Evolutionary conservation across 345 rosid species (phyloP), one percentile per base, ranked within the genome.

Genomic region (Abelmoschus esculentus): DNA sequence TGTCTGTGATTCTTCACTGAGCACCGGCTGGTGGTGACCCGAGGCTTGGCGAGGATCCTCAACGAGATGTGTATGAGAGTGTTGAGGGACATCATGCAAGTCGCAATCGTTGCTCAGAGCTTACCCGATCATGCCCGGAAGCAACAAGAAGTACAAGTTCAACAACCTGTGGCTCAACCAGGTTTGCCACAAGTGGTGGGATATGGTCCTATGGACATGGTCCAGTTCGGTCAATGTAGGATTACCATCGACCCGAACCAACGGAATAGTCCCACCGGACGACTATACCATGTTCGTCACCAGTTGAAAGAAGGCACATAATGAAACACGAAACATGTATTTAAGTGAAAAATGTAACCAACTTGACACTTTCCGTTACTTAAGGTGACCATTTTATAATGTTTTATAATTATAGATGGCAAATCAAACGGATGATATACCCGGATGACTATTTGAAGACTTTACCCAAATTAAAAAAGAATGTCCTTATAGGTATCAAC

Each of bases 251-350:
- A 18, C 49, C 14, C 57, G 38, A 26, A 12, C 70, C 26, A 53
- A 53, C 4, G 57, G 18, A 18, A 6, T 19, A 50, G 59, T 55
- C 6, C 81, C 79, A 6, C 61, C 80, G 0, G 90, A 86, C 0
- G 80, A 72, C 3, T 76, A 87, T 81, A 86, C 93, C n/a, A 53
- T 88, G 75, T 88, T 88, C 10, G 75, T 84, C 7, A 88, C 32
- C 32, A 22, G 26, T 29, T 29, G 32, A 29, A 29, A 29, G 32
- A 22, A 22, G 32, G 32, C 3, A 29, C 11, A 4, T 53, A 5
- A 53, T 18, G 12, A 53, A 53, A 53, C 18, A 7, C 19, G 28
- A 54, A 3, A 54, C 12, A 2, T 18, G 2, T 54, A 19, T 18
- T 5, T 22, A 22, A 22, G 26, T 22, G 26, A 22, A 22, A 22